Percentiles rank a stretch among this genome's conserved stretches.
Conservation (phyloP, 2,329 filamentous ascomycete genomes). For the Colletotrichum siamense region DNA sequence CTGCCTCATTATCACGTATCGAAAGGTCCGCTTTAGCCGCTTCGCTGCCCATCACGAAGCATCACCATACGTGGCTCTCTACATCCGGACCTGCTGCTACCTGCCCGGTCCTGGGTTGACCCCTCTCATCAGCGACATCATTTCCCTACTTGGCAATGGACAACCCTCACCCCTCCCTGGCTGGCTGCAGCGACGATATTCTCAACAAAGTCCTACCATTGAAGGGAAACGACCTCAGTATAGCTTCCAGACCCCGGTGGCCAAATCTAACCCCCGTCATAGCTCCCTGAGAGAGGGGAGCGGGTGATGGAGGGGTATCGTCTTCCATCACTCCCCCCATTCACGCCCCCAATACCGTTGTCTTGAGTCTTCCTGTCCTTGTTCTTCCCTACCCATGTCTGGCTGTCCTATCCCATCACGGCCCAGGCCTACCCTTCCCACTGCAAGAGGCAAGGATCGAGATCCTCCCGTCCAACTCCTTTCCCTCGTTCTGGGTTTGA, state of each 20-base stretch:
- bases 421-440: not conserved
- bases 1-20: not conserved
- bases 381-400: not conserved
- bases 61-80: not conserved
- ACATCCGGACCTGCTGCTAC: not conserved
- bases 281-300: not conserved
- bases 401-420: not conserved
- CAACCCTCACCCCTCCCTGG: not conserved
- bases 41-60: not conserved
- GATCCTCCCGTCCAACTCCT: slow-evolving; percentile 19
- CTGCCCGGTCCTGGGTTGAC: not conserved
- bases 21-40: not conserved
- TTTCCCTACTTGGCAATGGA: not conserved
- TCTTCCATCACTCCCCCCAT: not conserved
- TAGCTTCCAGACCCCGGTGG: not conserved
- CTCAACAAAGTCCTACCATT: not conserved
- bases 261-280: not conserved
- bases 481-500: not conserved
- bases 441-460: not conserved
- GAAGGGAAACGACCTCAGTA: not conserved
- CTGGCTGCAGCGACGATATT: not conserved
- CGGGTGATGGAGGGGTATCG: not conserved
- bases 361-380: not conserved
- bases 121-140: not conserved
- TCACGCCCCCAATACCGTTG: not conserved